A percentile compares a stretch with the other conserved stretches of the same genome.
These are phyloP conservation scores for Rhodosporidiobolus sp. DNA, from an alignment of 768 basidiomycete genomes.

Conservation along the genomic window DNA sequence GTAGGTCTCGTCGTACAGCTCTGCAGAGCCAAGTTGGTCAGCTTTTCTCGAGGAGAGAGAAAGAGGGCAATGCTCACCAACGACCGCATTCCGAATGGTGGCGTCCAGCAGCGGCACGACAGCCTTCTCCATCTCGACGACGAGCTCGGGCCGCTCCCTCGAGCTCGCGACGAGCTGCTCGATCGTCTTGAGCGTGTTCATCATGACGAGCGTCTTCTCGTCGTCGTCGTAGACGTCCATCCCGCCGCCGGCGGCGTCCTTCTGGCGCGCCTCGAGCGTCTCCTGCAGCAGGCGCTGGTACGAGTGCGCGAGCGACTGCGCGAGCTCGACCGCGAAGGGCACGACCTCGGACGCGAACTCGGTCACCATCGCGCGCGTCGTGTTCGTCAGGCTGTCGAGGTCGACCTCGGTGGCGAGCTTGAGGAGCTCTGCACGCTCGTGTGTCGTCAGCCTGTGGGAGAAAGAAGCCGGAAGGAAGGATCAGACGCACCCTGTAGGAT, in stretches of 20 bases:
- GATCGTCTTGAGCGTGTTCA: slow-evolving; percentile 62
- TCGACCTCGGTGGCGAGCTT: slow-evolving; percentile 85
- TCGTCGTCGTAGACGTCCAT: slow-evolving; percentile 55
- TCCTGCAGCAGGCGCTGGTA: slow-evolving; percentile 76
- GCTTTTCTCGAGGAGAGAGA: slow-evolving; percentile 8
- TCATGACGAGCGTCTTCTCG: slow-evolving; percentile 81
- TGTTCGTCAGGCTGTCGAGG: slow-evolving; percentile 72
- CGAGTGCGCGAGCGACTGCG: slow-evolving; percentile 73
- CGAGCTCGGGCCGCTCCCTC: slow-evolving; percentile 68
- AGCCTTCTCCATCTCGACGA: slow-evolving; percentile 75
- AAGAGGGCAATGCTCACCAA: slow-evolving; percentile 57
- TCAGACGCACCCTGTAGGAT: slow-evolving; percentile 69
- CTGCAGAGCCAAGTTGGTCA: slow-evolving; percentile 49
- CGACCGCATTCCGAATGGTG: slow-evolving; percentile 70
- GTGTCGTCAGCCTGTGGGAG: background rate
- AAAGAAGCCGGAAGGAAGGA: background rate
- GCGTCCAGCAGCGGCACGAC: slow-evolving; percentile 72
- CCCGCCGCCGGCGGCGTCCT: slow-evolving; percentile 54
- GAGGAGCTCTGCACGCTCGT: background rate
- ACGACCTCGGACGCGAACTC: slow-evolving; percentile 77
- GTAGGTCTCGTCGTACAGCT: slow-evolving; percentile 82
- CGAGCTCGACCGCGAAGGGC: slow-evolving; percentile 77
- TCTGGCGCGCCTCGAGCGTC: slow-evolving; percentile 51
- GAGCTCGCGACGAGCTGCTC: slow-evolving; percentile 69
- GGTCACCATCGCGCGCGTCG: slow-evolving; percentile 83